phyloP scores from a whole-genome alignment of 1,139 yeast genomes.

The Candida buenavistaensis region DNA sequence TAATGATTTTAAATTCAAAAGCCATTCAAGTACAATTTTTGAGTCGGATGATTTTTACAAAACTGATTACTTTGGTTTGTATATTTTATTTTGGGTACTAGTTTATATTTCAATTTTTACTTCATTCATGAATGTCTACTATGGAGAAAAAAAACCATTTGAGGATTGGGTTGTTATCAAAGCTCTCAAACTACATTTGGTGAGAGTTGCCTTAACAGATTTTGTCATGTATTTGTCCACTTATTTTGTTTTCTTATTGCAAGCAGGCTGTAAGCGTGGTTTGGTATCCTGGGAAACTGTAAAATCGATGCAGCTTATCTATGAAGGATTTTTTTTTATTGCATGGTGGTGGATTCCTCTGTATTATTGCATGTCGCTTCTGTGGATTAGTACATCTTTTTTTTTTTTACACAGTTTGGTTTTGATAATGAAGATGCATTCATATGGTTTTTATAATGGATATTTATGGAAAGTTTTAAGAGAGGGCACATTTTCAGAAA shows the following conservation, averaged over 20 bases:
- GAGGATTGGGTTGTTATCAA: constrained; percentile 51
- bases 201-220: constrained; percentile 69
- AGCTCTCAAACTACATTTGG: constrained; percentile 54
- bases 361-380: constrained; percentile 43
- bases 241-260: constrained; percentile 59
- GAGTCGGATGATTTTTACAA: constrained; percentile 42
- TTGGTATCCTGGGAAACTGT: constrained; percentile 64
- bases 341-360: constrained; percentile 57
- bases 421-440: constrained; percentile 88
- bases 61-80: constrained; percentile 61
- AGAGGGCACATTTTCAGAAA: constrained; percentile 54
- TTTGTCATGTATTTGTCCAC: constrained; percentile 63
- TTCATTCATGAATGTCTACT: constrained; percentile 43
- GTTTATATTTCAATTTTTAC: constrained; percentile 54
- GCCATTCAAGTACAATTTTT: constrained; percentile 43
- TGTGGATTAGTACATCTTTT: constrained; percentile 89
- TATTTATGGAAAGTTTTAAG: constrained; percentile 67
- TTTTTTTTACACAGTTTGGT: constrained; percentile 82
- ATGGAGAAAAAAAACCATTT: constrained; percentile 24
- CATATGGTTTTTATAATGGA: constrained; percentile 86
- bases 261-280: constrained; percentile 43
- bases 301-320: constrained; percentile 56
- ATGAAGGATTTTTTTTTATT: constrained; percentile 52
- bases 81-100: constrained; percentile 67
- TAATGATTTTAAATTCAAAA: constrained; percentile 14